These are phyloP conservation scores for Furcasterigmium furcatum DNA, from an alignment of 2,329 filamentous ascomycete species.

Conservation along the genomic window DNA sequence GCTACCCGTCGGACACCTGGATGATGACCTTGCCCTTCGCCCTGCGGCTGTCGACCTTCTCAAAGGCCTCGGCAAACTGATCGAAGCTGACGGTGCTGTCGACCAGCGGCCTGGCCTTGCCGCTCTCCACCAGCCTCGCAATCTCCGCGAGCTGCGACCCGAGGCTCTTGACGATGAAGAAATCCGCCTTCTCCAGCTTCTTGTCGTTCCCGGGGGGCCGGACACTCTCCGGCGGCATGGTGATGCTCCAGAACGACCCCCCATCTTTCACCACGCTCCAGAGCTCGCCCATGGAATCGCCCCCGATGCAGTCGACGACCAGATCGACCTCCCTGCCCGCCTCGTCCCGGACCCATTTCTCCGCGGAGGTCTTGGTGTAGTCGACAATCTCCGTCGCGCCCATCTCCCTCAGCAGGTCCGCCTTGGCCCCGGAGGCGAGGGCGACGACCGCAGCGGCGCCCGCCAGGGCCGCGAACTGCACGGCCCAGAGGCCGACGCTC, in stretches of 20 bases:
- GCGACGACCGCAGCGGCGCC: conserved; percentile 32
- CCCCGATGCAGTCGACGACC: conserved; percentile 33
- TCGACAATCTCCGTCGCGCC: conserved; percentile 67
- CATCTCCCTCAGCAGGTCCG: conserved; percentile 20
- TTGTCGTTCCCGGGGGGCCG: conserved; percentile 25
- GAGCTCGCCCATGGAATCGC: conserved; percentile 22
- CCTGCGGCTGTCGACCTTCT: conserved; percentile 27
- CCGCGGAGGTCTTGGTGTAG: conserved; percentile 57
- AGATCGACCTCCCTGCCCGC: conserved; percentile 24
- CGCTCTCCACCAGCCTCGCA: conserved; percentile 25
- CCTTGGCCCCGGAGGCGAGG: conserved; percentile 24
- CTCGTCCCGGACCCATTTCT: conserved; percentile 33
- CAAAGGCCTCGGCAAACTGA: conserved; percentile 32
- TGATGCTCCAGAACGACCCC: conserved; percentile 28
- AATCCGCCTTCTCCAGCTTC: conserved; percentile 22
- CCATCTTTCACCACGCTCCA: conserved; percentile 31
- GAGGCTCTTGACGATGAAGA: conserved; percentile 32
- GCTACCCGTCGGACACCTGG: conserved; percentile 20
- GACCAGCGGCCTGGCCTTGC: conserved; percentile 26
- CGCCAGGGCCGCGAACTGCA: conserved; percentile 30
- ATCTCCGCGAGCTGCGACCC: conserved; percentile 30
- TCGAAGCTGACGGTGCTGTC: conserved; percentile 35
- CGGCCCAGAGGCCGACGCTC: conserved; percentile 34
- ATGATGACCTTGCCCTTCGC: conserved; percentile 37
- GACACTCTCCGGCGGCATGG: conserved; percentile 19